phyloP scores from a whole-genome alignment of 1,284 basidiomycete genomes.

The Ceratobasidium sp. region DNA sequence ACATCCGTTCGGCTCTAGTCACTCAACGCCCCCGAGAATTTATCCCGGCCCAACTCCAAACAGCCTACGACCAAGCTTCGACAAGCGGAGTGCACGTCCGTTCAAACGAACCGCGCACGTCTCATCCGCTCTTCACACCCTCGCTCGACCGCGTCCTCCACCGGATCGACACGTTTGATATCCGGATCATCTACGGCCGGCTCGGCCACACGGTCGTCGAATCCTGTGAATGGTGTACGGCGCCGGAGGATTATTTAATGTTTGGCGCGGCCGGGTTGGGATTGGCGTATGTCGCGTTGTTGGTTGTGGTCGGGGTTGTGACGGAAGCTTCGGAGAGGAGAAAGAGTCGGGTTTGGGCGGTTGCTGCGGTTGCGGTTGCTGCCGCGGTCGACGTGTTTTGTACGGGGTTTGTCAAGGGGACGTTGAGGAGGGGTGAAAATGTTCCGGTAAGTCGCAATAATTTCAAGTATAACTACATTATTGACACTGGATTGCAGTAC shows the following conservation, averaged over 20 bases:
- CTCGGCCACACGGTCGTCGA: constrained; percentile 33
- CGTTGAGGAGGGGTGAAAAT: neutral
- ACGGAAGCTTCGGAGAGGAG: constrained; percentile 40
- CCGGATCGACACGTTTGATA: constrained; percentile 41
- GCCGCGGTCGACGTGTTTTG: constrained; percentile 29
- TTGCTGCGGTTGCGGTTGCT: neutral
- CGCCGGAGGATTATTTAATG: constrained; percentile 32
- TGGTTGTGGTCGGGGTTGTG: constrained; percentile 18
- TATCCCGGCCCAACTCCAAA: constrained; percentile 25
- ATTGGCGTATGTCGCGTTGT: constrained; percentile 29
- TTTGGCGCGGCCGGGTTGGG: constrained; percentile 35
- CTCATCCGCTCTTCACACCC: constrained; percentile 42
- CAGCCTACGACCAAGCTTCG: constrained; percentile 4
- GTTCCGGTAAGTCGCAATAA: constrained; percentile 1
- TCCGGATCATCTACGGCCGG: constrained; percentile 31
- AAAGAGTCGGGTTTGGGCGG: constrained; percentile 30
- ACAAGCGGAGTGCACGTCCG: neutral
- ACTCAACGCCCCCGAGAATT: constrained; percentile 41
- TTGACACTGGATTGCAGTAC: constrained; percentile 18
- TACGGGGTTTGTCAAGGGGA: constrained; percentile 31
- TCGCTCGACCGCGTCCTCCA: constrained; percentile 35
- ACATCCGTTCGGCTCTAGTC: constrained; percentile 34
- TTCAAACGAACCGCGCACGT: constrained; percentile 23
- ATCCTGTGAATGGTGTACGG: constrained; percentile 41
- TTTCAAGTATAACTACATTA: neutral